A percentile compares a stretch with the other conserved stretches of the same genome.
These are phyloP conservation scores for Saccharomycodes ludwigii DNA, from an alignment of 805 yeast genomes.

Conservation along the genomic window DNA sequence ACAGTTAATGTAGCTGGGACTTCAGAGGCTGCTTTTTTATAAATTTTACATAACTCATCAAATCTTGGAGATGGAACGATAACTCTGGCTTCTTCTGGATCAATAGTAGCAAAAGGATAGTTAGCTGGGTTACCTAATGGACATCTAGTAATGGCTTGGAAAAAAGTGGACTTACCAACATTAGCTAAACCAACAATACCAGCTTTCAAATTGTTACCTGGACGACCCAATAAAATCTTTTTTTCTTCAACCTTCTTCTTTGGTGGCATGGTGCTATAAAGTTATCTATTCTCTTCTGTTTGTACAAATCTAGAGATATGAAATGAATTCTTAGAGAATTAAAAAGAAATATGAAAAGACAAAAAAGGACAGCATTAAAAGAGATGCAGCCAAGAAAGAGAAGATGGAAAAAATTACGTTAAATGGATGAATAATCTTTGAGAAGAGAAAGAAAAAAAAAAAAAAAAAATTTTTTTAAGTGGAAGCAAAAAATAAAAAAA, in stretches of 20 bases:
- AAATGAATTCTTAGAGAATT: no score
- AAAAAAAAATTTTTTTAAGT: neutral
- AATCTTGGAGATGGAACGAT: slow-evolving; percentile 85
- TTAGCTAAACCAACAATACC: slow-evolving; percentile 78
- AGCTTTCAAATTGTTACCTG: slow-evolving; percentile 37
- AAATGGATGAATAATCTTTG: neutral
- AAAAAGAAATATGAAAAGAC: no score
- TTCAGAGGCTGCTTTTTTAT: slow-evolving; percentile 65
- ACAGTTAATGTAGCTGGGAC: slow-evolving; percentile 90
- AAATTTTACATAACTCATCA: slow-evolving; percentile 60
- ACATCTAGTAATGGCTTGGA: slow-evolving; percentile 68
- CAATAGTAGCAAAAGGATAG: slow-evolving; percentile 80
- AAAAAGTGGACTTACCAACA: slow-evolving; percentile 71
- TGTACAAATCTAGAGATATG: no score
- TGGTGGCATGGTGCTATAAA: slow-evolving; percentile 22
- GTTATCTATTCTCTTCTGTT: neutral
- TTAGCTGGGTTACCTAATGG: slow-evolving; percentile 64
- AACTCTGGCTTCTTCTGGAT: slow-evolving; percentile 96
- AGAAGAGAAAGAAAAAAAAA: neutral
- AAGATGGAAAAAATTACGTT: neutral
- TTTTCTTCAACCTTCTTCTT: slow-evolving; percentile 36
- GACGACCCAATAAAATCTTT: slow-evolving; percentile 72
- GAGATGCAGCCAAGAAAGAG: neutral
- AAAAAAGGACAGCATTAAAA: neutral
- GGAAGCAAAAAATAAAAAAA: neutral